Conservation (phyloP, 2,329 filamentous ascomycete species). For the Sclerotinia trifoliorum region DNA sequence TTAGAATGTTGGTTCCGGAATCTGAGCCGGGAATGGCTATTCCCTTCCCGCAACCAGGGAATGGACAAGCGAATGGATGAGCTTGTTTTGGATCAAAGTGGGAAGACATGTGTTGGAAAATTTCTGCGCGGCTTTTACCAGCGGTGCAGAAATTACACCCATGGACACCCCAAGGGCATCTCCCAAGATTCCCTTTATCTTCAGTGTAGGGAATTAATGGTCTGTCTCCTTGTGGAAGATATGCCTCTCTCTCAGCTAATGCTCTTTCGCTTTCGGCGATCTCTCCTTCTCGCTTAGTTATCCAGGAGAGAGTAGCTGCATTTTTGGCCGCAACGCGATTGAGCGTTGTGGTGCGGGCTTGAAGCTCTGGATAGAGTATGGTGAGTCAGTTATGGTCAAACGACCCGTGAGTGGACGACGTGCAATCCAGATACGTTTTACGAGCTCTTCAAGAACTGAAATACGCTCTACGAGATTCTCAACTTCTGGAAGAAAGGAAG, state of each 20-base stretch:
- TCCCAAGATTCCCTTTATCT: not conserved
- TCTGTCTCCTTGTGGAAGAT: not conserved
- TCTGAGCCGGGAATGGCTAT: not conserved
- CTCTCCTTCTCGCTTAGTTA: not conserved
- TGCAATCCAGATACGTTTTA: conserved; percentile 12
- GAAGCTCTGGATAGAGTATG: conserved; percentile 2
- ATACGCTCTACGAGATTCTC: not conserved
- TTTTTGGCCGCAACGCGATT: conserved; percentile 19
- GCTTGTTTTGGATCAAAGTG: not conserved
- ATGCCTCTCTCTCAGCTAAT: conserved; percentile 6
- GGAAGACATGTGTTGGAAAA: not conserved
- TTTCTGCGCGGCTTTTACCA: not conserved
- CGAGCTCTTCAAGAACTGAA: not conserved
- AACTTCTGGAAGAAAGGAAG: not conserved
- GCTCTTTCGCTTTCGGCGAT: not conserved
- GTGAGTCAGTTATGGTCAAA: not conserved
- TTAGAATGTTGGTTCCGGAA: not conserved
- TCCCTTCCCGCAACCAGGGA: conserved; percentile 3
- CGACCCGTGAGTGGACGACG: conserved; percentile 15
- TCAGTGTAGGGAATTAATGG: not conserved
- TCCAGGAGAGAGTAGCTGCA: conserved; percentile 8
- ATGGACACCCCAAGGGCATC: not conserved
- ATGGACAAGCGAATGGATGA: not conserved
- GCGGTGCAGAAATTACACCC: not conserved
- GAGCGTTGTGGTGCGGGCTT: not conserved